phyloP scores from a whole-genome alignment of 257 asterid genomes.

The Solanum chmielewskii region DNA sequence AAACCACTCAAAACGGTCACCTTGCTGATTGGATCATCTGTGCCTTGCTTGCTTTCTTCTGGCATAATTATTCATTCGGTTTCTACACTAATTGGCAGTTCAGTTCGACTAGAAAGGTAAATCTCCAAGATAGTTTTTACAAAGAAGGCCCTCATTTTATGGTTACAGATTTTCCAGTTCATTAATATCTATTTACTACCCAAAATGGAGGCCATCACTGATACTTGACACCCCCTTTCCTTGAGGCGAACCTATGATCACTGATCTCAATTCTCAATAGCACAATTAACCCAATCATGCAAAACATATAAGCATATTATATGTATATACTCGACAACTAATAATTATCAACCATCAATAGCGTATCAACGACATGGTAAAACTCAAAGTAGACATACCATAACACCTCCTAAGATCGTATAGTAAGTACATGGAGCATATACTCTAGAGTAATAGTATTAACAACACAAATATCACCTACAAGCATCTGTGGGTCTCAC shows the following conservation, averaged over 20 bases:
- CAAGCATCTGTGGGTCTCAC: neutral
- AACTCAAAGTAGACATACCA: neutral
- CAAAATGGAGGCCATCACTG: neutral
- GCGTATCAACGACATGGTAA: neutral
- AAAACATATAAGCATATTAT: neutral
- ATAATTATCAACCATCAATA: neutral
- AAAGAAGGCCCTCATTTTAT: neutral
- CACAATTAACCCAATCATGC: neutral
- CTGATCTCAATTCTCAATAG: neutral
- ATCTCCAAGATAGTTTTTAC: neutral
- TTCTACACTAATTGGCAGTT: constrained; percentile 50
- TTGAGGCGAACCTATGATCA: neutral
- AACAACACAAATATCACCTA: neutral
- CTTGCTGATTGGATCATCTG: constrained; percentile 53
- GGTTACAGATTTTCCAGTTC: neutral
- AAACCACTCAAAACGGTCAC: constrained; percentile 81
- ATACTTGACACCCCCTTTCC: neutral
- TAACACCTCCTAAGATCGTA: neutral
- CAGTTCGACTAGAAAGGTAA: constrained; percentile 75
- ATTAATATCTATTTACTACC: neutral
- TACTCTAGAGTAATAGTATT: neutral
- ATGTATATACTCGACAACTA: neutral
- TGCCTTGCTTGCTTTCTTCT: constrained; percentile 68
- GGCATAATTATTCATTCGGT: constrained; percentile 63
- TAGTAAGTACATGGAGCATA: neutral